Percentiles rank a stretch among this genome's conserved stretches.
phyloP scores from a whole-genome alignment of 148 eudicot species.

The Silene latifolia region DNA sequence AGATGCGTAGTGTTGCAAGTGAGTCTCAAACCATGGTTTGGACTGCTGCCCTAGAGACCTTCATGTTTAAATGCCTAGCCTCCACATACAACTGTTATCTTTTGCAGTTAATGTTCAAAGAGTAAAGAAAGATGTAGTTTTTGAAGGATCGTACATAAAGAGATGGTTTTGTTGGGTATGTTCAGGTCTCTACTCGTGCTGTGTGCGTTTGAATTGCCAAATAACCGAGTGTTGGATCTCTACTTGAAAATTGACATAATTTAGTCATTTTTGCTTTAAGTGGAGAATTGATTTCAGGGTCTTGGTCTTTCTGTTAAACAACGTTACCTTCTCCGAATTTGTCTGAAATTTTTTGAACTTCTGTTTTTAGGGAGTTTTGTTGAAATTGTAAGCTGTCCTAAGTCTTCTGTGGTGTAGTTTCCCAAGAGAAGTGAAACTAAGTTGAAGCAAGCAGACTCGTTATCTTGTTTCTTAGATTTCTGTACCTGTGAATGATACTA shows the following conservation, averaged over 20 bases:
- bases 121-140: neutral
- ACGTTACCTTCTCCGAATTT: neutral
- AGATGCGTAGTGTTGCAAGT: neutral
- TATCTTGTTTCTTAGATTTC: neutral
- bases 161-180: neutral
- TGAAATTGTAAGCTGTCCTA: neutral
- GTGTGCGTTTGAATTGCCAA: no score
- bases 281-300: neutral
- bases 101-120: neutral
- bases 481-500: neutral
- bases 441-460: neutral
- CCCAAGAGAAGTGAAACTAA: no score
- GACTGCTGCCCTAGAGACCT: neutral
- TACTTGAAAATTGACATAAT: neutral
- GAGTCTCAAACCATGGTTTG: neutral
- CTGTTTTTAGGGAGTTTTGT: neutral
- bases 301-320: neutral
- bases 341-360: neutral
- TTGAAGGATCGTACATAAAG: neutral
- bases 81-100: neutral
- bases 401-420: neutral
- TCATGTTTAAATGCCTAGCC: neutral
- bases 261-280: neutral
- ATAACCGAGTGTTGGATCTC: neutral
- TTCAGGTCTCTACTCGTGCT: no score